Conservation (phyloP, 257 asterid genomes). For the Cordia subcordata region DNA sequence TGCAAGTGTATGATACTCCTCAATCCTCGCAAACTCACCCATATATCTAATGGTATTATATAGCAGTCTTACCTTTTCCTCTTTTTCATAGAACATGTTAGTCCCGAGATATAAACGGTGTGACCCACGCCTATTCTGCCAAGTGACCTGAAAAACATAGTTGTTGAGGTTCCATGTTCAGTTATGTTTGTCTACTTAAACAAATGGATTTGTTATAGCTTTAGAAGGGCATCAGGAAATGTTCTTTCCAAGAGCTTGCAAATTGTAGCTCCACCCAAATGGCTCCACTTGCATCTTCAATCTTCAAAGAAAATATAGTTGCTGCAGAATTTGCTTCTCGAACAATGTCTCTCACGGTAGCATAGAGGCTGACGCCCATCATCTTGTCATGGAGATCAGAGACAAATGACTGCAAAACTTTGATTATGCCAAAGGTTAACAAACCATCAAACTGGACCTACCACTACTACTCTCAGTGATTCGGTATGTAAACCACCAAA, state of each 20-base stretch:
- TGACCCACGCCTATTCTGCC: conserved; percentile 78
- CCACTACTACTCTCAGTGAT: too few species aligned
- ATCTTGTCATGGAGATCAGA: conserved; percentile 82
- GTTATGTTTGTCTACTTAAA: neutral
- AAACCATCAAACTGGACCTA: neutral
- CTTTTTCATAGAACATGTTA: conserved; percentile 53
- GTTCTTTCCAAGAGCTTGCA: conserved; percentile 54
- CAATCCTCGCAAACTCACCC: too few species aligned
- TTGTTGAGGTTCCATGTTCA: neutral
- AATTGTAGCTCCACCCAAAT: conserved; percentile 74
- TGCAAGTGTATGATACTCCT: too few species aligned
- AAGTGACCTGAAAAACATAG: conserved; percentile 52
- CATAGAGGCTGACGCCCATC: conserved; percentile 86
- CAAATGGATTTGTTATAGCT: conserved; percentile 7
- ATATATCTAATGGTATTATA: too few species aligned
- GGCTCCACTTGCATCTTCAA: conserved; percentile 75
- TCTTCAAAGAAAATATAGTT: conserved; percentile 44
- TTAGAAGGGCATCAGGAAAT: conserved; percentile 8
- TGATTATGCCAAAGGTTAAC: conserved; percentile 24
- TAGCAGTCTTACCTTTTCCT: conserved; percentile 41
- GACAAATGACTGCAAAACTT: conserved; percentile 83
- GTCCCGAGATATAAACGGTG: conserved; percentile 67
- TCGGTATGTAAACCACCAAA: neutral
- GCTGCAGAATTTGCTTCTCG: conserved; percentile 29
- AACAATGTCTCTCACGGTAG: conserved; percentile 46